Percentiles rank a stretch among this genome's conserved stretches.
Conservation (phyloP, 2,329 filamentous ascomycete species). For the Fusarium avenaceum region DNA sequence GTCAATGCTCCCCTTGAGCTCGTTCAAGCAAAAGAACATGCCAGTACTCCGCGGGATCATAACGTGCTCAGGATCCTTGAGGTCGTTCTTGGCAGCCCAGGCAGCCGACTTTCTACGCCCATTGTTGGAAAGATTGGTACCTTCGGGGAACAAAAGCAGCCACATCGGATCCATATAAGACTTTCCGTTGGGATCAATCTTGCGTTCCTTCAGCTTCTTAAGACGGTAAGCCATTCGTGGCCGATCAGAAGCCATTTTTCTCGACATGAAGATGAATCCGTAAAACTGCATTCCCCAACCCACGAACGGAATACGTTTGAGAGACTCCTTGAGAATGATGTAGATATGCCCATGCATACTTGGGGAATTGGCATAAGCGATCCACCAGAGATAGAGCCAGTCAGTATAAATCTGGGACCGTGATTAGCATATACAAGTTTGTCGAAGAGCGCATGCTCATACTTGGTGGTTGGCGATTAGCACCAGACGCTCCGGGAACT, state of each 20-base stretch:
- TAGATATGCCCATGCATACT: slow-evolving; percentile 88
- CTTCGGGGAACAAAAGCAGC: slow-evolving; percentile 89
- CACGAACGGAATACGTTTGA: slow-evolving; percentile 84
- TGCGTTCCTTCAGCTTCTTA: slow-evolving; percentile 73
- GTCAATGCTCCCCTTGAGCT: slow-evolving; percentile 80
- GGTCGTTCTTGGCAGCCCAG: slow-evolving; percentile 82
- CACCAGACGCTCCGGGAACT: slow-evolving; percentile 84
- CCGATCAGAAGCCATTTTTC: slow-evolving; percentile 86
- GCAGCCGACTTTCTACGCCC: slow-evolving; percentile 77
- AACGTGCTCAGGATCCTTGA: slow-evolving; percentile 79
- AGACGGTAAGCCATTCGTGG: slow-evolving; percentile 81
- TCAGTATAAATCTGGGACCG: slow-evolving; percentile 80
- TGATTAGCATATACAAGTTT: background rate
- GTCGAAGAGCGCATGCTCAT: slow-evolving; percentile 20
- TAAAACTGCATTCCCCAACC: slow-evolving; percentile 88
- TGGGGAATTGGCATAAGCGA: slow-evolving; percentile 82
- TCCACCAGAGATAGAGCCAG: slow-evolving; percentile 95
- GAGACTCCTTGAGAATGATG: slow-evolving; percentile 90
- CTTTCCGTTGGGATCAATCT: slow-evolving; percentile 66
- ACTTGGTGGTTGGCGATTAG: slow-evolving; percentile 90
- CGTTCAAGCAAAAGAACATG: slow-evolving; percentile 81
- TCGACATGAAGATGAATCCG: slow-evolving; percentile 91
- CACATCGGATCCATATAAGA: slow-evolving; percentile 84
- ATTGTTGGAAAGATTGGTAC: slow-evolving; percentile 82
- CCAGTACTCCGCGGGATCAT: slow-evolving; percentile 86